Evolutionary conservation across 2,329 filamentous ascomycete species (phyloP), one percentile per base, ranked within the genome.

Genomic region (Nothophaeocryptopus gaeumannii): DNA sequence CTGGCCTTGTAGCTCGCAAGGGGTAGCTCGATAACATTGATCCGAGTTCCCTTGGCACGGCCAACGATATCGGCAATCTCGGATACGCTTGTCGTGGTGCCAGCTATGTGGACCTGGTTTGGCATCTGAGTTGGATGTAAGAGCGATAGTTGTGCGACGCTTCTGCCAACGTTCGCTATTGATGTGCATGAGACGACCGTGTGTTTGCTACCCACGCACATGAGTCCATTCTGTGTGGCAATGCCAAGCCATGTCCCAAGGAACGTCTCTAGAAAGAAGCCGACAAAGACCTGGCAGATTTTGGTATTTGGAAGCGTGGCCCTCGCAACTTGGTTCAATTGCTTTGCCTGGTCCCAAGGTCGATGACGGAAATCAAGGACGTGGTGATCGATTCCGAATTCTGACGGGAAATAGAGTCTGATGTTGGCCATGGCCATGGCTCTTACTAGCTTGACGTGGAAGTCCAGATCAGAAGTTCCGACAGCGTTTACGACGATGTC

Each of bases 401-500:
- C 47, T 20, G 41, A 36, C 7, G 47, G 47, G 31, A 50, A 50
- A 30, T 45, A 50, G 14, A 45, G 16, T 31, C 16, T 40, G 16
- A 39, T 36, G 26, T 39, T 39, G 14, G 14, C 33, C 5, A 11
- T 15, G 7, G 41, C 47, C 35, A 50, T 45, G n/a, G 47, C 47
- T 34, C 20, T 36, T 16, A 50, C 29, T 4, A 50, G 31, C n/a
- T 15, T 15, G 16, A 30, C 30, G 9, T 41, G 42, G 41, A 50
- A 50, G 29, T 45, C 29, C 10, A 14, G 32, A 8, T 36, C 35
- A 8, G 47, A 44, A 11, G 47, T 33, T 32, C 31, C 37, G 36
- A 45, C 37, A 12, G 41, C 47, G 35, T 50, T 41, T 34, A 50
- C 31, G 9, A 50, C 35, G 41, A 50, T 45, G 15, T 50, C 40